Base-by-base conservation (phyloP, 148 eudicot species). In the Persicaria tinctoria region DNA sequence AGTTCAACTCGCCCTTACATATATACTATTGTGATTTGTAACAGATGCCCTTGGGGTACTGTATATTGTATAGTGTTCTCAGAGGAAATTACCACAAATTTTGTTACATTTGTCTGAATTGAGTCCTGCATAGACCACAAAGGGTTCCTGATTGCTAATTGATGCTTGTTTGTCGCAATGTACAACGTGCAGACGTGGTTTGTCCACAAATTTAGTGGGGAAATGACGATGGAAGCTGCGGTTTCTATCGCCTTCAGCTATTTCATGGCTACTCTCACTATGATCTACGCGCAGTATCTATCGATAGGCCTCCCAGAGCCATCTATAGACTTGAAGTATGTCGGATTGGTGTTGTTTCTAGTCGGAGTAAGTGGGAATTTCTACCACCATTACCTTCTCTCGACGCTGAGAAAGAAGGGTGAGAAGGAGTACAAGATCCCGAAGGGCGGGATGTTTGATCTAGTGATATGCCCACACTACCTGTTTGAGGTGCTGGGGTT, bases 391-490 rank as follows among this genome's bases (percentile, higher is more conserved):
- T 84, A 75, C 77, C 72, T 82, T 51, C 85, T 82, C 8, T 44
- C 89, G 2, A 80, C 70, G 0, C 74, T 86, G 14, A 82, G 89
- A 51, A 53, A 57, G 46, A 71, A 78, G 47, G 89, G 82, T 0
- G 87, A 84, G 74, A 86, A 78, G 76, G 84, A 75, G 73, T 89
- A 89, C 46, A 85, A 85, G 82, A 85, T 89, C 14, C 93, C 93
- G 1, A 83, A 76, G 45, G 93, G 90, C 41, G 89, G 90, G 54
- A 51, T 89, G 76, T 89, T 89, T 68, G 57, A 66, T 78, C 56
- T 76, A 8, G 90, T 89, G 45, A 78, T 85, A 11, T 87, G 93
- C 79, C 90, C 93, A 68, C 93, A 89, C 74, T 87, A 89, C 72
- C 72, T 84, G 6, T 89, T 89, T 76, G 90, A 87, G 73, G 78